Percentiles rank a stretch among this genome's conserved stretches.
Conservation (phyloP, 768 basidiomycete species). For the Amanita molliuscula region DNA sequence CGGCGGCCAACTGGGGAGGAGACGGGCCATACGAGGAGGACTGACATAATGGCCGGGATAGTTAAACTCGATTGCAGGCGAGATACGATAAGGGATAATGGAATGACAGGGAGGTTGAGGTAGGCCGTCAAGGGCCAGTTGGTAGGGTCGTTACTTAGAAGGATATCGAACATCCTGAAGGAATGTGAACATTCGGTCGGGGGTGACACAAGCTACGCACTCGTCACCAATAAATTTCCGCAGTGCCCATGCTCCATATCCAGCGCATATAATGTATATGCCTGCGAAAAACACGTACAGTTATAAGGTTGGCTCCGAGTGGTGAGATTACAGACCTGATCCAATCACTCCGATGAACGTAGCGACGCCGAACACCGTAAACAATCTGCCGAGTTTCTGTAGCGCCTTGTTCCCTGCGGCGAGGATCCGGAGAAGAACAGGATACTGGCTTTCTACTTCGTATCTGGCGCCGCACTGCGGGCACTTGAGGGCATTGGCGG, state of each 20-base stretch:
- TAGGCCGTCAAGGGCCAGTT: slow-evolving; percentile 74
- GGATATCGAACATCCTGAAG: slow-evolving; percentile 46
- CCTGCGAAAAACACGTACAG: slow-evolving; percentile 14
- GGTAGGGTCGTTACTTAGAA: slow-evolving; percentile 57
- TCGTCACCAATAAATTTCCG: slow-evolving; percentile 61
- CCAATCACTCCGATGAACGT: slow-evolving; percentile 45
- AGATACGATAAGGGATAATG: slow-evolving; percentile 54
- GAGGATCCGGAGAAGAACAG: slow-evolving; percentile 38
- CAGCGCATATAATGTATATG: slow-evolving; percentile 39
- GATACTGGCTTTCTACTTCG: slow-evolving; percentile 57
- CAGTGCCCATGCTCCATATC: slow-evolving; percentile 67
- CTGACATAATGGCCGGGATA: slow-evolving; percentile 28
- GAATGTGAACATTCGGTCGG: background rate
- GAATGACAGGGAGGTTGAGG: slow-evolving; percentile 65
- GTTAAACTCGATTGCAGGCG: slow-evolving; percentile 33
- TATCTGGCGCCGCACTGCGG: slow-evolving; percentile 66
- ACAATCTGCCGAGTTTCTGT: slow-evolving; percentile 39
- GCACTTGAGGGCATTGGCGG: slow-evolving; percentile 65
- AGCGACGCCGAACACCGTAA: slow-evolving; percentile 40
- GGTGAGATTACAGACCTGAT: slow-evolving; percentile 37
- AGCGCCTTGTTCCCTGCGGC: slow-evolving; percentile 39
- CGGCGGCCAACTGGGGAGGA: slow-evolving; percentile 23
- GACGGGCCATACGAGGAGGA: slow-evolving; percentile 38
- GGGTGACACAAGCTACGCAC: slow-evolving; percentile 21
- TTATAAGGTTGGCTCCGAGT: background rate